Conservation (phyloP, 2,329 filamentous ascomycete genomes). For the Boeremia exigua region DNA sequence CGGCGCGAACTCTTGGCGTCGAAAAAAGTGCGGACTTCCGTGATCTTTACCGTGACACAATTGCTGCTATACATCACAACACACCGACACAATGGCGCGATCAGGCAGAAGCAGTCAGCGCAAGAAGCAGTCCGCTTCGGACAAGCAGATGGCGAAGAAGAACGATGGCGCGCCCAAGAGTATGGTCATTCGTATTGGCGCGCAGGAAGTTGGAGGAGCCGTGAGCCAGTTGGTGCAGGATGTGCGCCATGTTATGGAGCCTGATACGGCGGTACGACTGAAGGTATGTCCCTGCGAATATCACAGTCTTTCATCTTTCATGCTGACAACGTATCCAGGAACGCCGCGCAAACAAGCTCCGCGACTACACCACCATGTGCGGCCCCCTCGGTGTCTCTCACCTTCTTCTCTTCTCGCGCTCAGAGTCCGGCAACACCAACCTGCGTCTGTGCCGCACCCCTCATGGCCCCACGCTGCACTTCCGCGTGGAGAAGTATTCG, state of each 20-base stretch:
- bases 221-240: conserved; percentile 91
- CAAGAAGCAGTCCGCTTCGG: conserved; percentile 42
- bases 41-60: neutral
- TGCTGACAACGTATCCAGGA: conserved; percentile 57
- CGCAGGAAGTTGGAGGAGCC: conserved; percentile 88
- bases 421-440: conserved; percentile 88
- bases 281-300: conserved; percentile 59
- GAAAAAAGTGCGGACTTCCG: conserved; percentile 22
- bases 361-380: conserved; percentile 94
- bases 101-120: conserved; percentile 34
- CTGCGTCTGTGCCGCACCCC: conserved; percentile 86
- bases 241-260: conserved; percentile 93
- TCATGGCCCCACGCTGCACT: conserved; percentile 89
- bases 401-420: conserved; percentile 90
- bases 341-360: conserved; percentile 82
- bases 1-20: conserved; percentile 19
- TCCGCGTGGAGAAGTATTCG: conserved; percentile 93
- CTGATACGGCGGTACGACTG: conserved; percentile 84
- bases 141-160: conserved; percentile 58
- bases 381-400: conserved; percentile 93
- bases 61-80: conserved; percentile 2
- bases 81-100: conserved; percentile 34
- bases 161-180: conserved; percentile 79
- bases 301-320: neutral
- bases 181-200: conserved; percentile 98